Conservation (phyloP, 345 rosid species). For the Salix purpurea region DNA sequence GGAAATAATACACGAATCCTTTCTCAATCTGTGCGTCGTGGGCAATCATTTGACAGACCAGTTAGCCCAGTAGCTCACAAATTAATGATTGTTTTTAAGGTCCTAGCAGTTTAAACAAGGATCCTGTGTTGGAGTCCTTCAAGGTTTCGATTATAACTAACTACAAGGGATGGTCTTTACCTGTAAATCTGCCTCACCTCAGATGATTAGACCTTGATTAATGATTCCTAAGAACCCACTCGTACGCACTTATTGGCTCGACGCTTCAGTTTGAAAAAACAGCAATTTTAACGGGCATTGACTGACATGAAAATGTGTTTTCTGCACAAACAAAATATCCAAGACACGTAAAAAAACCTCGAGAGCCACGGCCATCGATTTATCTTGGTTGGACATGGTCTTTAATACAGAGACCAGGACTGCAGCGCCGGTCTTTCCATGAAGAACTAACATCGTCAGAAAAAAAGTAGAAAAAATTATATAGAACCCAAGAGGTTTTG, state of each 20-base stretch:
- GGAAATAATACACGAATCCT: not conserved
- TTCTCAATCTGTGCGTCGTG: not conserved
- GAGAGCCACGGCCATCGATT: no score
- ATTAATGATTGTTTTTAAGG: not conserved
- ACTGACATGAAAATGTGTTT: not conserved
- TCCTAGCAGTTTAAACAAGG: not conserved
- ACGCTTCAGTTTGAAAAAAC: not conserved
- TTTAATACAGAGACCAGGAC: no score
- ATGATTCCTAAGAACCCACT: not conserved
- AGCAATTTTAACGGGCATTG: not conserved
- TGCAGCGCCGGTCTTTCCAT: no score
- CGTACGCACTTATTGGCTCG: not conserved
- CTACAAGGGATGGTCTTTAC: no score
- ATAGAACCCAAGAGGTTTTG: no score
- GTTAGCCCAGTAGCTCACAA: not conserved
- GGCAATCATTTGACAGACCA: not conserved
- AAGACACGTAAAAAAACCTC: not conserved
- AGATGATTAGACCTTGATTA: not conserved
- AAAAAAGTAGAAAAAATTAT: no score
- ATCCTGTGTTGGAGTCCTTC: no score
- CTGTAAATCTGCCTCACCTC: not conserved
- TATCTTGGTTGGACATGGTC: no score
- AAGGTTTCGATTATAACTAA: no score
- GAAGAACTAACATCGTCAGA: no score
- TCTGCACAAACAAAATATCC: not conserved